A percentile compares a stretch with the other conserved stretches of the same genome.
These are phyloP conservation scores for Remersonia thermophila DNA, from an alignment of 2,329 filamentous ascomycete species.

Conservation along the genomic window DNA sequence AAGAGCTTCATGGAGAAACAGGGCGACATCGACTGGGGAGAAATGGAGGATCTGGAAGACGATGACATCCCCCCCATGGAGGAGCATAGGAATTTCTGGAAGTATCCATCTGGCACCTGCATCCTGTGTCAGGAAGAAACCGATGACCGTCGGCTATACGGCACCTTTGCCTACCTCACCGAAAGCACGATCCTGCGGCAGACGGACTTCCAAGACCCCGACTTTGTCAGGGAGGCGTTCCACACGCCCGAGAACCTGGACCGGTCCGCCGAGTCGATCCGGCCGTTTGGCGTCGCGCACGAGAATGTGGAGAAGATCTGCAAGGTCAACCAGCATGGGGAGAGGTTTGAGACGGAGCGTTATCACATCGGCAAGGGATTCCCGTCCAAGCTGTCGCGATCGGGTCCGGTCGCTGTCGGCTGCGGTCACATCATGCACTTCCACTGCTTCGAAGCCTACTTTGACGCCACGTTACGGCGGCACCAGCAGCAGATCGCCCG, in stretches of 20 bases:
- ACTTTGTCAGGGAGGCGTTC: constrained; percentile 73
- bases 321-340: constrained; percentile 62
- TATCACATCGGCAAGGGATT: constrained; percentile 86
- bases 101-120: constrained; percentile 84
- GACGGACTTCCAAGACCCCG: constrained; percentile 68
- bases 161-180: constrained; percentile 81
- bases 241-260: constrained; percentile 73
- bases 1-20: constrained; percentile 89
- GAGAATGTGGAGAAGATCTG: constrained; percentile 70
- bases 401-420: constrained; percentile 74
- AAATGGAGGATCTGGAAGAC: constrained; percentile 65
- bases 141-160: constrained; percentile 77
- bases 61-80: constrained; percentile 45
- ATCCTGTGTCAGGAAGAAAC: constrained; percentile 96
- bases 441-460: constrained; percentile 85
- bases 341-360: constrained; percentile 58
- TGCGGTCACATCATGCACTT: constrained; percentile 99
- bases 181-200: constrained; percentile 79
- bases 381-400: constrained; percentile 50
- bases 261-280: constrained; percentile 65
- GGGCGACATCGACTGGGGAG: constrained; percentile 77
- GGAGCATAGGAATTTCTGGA: constrained; percentile 65
- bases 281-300: constrained; percentile 82
- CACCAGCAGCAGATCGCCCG: constrained; percentile 89
- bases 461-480: constrained; percentile 67